Base-by-base conservation (phyloP, 352 stramenopile genomes). In the Phytophthora sojae region DNA sequence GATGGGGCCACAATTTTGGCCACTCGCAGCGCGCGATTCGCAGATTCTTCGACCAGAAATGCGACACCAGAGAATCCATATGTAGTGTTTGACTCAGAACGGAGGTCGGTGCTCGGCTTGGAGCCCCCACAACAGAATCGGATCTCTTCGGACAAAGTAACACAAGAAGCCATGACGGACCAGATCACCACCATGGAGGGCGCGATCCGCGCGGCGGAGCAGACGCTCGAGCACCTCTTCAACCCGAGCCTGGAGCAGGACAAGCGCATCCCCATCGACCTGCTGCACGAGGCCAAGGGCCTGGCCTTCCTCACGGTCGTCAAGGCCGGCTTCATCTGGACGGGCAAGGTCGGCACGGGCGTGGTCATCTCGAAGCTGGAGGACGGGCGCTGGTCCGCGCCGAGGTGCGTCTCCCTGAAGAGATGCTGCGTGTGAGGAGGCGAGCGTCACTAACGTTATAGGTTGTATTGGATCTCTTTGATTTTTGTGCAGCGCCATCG, bases 301-400 rank as follows among this genome's bases (percentile, higher is more conserved):
- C 76, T 98, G 15, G 94, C 92, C 23, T 98, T 98, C 72, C 72
- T 98, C 56, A 98, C 94, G 32, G 90, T 98, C 14, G 73, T 98
- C 67, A 98, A 98, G 81, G 93, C 78, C 23, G 91, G 87, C 42
- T 96, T 97, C 73, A 88, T 96, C 62, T 92, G 82, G 83, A 96
- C 89, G 8, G 91, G 82, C 61, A 93, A 92, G 66, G 75, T 96
- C 29, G 89, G 89, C 72, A 94, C 88, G 56, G 97, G 97, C 47
- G 87, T 99, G 53, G 92, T 99, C 15, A 88, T 99, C 70, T 88
- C 96, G 15, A 95, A 97, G 66, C 85, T 99, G 9, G 87, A 88
- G 3, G 95, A 99, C 76, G 96, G 96, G 12, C 94, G 91, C 51
- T 99, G 97, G 97, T 98, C 92, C 49, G 95, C 97, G 15, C 97